Evolutionary conservation across 1,139 yeast species (phyloP).

Genomic region (Komagataea norvegica): DNA sequence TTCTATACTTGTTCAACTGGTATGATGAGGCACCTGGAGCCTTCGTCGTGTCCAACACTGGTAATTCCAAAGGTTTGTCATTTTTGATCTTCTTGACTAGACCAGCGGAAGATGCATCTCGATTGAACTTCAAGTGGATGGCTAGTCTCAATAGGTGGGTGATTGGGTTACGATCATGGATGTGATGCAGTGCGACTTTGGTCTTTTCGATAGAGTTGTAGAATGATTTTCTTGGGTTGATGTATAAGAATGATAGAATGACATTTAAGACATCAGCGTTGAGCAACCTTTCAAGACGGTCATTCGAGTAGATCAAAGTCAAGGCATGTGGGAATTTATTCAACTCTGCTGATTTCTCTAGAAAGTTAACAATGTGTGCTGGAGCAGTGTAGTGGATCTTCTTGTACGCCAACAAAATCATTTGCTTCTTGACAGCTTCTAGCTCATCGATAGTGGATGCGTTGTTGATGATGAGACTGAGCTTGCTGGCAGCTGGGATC

Average conservation of each 20-base stretch:
- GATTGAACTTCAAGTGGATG: constrained; percentile 13
- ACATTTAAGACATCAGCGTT: constrained; percentile 17
- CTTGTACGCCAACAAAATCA: constrained; percentile 25
- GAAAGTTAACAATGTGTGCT: constrained; percentile 28
- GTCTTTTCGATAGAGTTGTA: constrained; percentile 13
- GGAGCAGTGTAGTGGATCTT: constrained; percentile 27
- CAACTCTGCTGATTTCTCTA: constrained; percentile 28
- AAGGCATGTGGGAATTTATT: constrained; percentile 25
- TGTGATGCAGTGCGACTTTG: constrained; percentile 12
- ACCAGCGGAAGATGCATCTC: constrained; percentile 6
- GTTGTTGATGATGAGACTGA: constrained; percentile 31
- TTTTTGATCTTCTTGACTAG: constrained; percentile 7
- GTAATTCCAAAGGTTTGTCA: constrained; percentile 11
- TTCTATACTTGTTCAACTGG: constrained; percentile 19
- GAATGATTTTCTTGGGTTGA: constrained; percentile 18
- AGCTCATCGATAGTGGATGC: constrained; percentile 32
- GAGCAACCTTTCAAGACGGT: constrained; percentile 9
- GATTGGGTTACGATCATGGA: constrained; percentile 10
- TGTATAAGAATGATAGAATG: constrained; percentile 19
- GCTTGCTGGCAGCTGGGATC: constrained; percentile 32
- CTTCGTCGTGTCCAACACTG: constrained; percentile 15
- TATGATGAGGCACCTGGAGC: constrained; percentile 17
- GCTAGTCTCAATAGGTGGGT: constrained; percentile 19
- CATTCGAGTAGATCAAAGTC: constrained; percentile 20
- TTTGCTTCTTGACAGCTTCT: constrained; percentile 26